These are phyloP conservation scores for Globisporangium camurandrum DNA, from an alignment of 352 stramenopile genomes.

Conservation along the genomic window DNA sequence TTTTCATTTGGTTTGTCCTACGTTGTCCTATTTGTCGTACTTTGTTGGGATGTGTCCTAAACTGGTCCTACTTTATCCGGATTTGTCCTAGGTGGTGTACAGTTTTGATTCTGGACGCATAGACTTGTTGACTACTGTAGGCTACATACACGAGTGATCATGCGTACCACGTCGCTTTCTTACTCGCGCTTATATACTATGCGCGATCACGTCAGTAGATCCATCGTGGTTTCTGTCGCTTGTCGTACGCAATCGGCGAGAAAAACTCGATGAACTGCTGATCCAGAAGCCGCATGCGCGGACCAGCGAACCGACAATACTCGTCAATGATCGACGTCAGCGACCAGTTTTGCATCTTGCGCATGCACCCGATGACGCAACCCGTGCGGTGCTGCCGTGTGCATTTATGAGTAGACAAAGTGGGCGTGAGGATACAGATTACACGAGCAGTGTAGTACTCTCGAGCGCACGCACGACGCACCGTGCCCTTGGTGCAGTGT, in stretches of 20 bases:
- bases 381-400: constrained; percentile 59
- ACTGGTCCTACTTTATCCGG: too few relatives aligned
- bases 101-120: too few relatives aligned
- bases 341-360: constrained; percentile 86
- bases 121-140: too few relatives aligned
- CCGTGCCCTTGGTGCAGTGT: constrained; percentile 85
- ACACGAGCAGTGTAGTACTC: constrained; percentile 2
- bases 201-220: constrained; percentile 35
- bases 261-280: constrained; percentile 91
- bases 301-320: constrained; percentile 80
- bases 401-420: not conserved
- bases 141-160: not conserved
- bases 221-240: constrained; percentile 70
- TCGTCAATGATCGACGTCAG: constrained; percentile 85
- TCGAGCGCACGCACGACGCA: too few relatives aligned
- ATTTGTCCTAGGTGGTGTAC: too few relatives aligned
- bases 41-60: too few relatives aligned
- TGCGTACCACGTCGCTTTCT: too few relatives aligned
- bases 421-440: not conserved
- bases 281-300: constrained; percentile 78
- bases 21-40: too few relatives aligned
- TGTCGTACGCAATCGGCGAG: constrained; percentile 72
- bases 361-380: constrained; percentile 80
- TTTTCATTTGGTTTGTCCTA: too few relatives aligned
- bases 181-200: not conserved